phyloP scores from a whole-genome alignment of 2,329 filamentous ascomycete genomes.

The Sordariomycetes sp. region DNA sequence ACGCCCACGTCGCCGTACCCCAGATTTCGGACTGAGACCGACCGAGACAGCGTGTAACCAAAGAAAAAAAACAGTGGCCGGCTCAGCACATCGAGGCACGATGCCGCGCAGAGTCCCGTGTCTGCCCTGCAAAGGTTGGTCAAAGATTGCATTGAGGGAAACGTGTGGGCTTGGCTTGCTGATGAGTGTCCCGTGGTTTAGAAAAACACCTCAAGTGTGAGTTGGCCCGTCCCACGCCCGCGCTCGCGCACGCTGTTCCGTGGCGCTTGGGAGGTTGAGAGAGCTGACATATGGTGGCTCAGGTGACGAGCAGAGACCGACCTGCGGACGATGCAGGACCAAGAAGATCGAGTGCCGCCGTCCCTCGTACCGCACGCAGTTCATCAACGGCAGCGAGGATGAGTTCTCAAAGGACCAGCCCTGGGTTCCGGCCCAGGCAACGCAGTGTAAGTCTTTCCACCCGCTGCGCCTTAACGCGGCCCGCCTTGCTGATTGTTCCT shows the following conservation, averaged over 20 bases:
- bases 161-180: not conserved
- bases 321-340: not conserved
- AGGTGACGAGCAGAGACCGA: slow-evolving; percentile 1
- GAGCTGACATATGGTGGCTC: not conserved
- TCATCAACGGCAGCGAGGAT: not conserved
- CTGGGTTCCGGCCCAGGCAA: not conserved
- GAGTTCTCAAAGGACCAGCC: slow-evolving; percentile 1
- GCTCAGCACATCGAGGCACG: too few species aligned
- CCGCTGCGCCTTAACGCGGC: not conserved
- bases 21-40: too few species aligned
- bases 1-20: too few species aligned
- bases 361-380: not conserved
- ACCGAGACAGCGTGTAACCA: too few species aligned
- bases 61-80: too few species aligned
- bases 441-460: not conserved
- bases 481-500: not conserved
- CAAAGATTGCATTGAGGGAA: not conserved
- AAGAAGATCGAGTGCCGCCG: slow-evolving; percentile 1
- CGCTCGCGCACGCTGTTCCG: too few species aligned
- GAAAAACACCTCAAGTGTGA: slow-evolving; percentile 2
- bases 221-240: too few species aligned
- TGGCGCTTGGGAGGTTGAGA: too few species aligned
- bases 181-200: not conserved
- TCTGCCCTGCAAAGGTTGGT: slow-evolving; percentile 3
- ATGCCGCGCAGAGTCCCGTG: too few species aligned